phyloP scores from a whole-genome alignment of 306 rosid genomes.

The Nissolia schottii region DNA sequence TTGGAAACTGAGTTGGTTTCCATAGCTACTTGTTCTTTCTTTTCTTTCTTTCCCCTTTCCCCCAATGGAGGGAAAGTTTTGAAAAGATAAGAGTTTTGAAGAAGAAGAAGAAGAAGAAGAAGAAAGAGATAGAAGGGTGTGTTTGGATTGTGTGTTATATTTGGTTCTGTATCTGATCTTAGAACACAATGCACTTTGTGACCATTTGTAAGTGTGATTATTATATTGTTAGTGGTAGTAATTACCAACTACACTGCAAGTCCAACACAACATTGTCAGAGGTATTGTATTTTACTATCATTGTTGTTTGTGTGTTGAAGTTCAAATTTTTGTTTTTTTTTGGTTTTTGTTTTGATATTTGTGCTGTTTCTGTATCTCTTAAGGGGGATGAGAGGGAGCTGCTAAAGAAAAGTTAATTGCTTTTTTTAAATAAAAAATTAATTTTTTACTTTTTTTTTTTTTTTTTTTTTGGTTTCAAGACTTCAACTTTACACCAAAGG shows the following conservation, averaged over 20 bases:
- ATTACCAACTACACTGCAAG: not conserved
- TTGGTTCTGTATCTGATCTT: slow-evolving; percentile 33
- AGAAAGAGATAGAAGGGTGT: not conserved
- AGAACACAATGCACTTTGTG: not conserved
- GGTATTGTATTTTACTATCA: slow-evolving; percentile 7
- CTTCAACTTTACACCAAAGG: slow-evolving; percentile 32
- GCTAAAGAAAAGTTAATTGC: not conserved
- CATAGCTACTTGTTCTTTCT: slow-evolving; percentile 46
- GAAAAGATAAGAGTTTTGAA: not conserved
- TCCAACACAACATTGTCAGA: slow-evolving; percentile 21
- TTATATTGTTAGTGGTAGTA: not conserved
- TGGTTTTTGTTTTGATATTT: slow-evolving; percentile 12
- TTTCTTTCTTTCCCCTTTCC: not conserved
- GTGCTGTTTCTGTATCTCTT: not conserved
- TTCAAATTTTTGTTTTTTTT: too few species aligned
- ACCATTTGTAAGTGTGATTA: slow-evolving; percentile 21
- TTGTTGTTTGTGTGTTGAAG: not conserved
- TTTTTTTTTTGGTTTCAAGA: slow-evolving; percentile 8
- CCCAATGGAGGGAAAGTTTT: slow-evolving; percentile 37
- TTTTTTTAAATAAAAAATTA: slow-evolving; percentile 9
- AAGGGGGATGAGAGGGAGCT: not conserved
- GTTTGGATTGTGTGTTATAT: not conserved
- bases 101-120: not conserved
- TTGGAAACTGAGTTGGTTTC: slow-evolving; percentile 74
- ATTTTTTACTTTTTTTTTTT: not conserved